Evolutionary conservation across 1,284 basidiomycete genomes (phyloP).

Genomic region (Boletus semigastroideus): DNA sequence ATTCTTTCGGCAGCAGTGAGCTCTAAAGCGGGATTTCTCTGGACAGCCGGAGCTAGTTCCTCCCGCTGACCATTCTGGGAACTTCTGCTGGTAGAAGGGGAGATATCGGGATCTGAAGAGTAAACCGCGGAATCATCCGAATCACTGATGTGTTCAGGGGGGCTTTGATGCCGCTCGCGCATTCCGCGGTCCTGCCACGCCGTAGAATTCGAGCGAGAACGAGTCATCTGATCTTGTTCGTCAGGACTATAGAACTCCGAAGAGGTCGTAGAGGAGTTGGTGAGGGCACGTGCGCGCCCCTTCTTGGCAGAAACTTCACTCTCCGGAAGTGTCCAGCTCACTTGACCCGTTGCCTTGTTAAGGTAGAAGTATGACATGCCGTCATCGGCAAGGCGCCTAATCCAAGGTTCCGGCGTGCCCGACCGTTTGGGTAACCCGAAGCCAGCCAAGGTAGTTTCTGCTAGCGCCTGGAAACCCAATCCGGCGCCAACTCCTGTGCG

Average conservation of each 20-base stretch:
- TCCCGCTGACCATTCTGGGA: constrained; percentile 31
- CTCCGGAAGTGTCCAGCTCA: constrained; percentile 68
- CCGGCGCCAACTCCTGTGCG: constrained; percentile 54
- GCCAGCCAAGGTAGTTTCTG: constrained; percentile 39
- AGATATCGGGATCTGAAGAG: constrained; percentile 47
- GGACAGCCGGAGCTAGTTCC: constrained; percentile 12
- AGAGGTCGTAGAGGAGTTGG: constrained; percentile 34
- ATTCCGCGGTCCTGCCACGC: constrained; percentile 18
- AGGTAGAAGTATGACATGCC: constrained; percentile 80
- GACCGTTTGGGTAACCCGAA: constrained; percentile 61
- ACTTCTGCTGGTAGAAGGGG: constrained; percentile 36
- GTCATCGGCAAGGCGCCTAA: constrained; percentile 77
- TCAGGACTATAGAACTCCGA: constrained; percentile 27
- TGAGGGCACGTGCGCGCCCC: constrained; percentile 33
- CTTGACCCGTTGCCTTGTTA: constrained; percentile 69
- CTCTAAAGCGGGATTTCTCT: constrained; percentile 35
- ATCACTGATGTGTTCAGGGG: constrained; percentile 54
- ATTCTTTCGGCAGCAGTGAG: constrained; percentile 67
- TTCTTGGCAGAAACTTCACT: constrained; percentile 20
- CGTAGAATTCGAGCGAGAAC: constrained; percentile 38
- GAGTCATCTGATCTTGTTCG: constrained; percentile 27
- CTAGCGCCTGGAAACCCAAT: constrained; percentile 41
- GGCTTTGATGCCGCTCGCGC: constrained; percentile 34
- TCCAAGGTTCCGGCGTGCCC: constrained; percentile 76
- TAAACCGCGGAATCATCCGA: constrained; percentile 78